Percentiles rank a stretch among this genome's conserved stretches.
Evolutionary conservation across 148 eudicot species (phyloP).

Genomic region (Tetragonia tetragonoides): DNA sequence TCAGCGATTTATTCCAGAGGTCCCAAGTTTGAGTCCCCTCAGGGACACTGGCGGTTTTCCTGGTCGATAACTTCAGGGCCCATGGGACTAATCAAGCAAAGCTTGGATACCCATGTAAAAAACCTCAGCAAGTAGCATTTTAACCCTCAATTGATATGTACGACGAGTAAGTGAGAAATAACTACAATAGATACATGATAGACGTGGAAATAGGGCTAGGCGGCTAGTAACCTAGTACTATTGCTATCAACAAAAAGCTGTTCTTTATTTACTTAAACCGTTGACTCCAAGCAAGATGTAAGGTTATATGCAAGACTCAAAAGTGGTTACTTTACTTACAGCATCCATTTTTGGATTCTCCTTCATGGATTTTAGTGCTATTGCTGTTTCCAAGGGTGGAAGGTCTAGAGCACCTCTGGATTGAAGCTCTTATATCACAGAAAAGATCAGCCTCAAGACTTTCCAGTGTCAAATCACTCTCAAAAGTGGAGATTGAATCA

Average conservation of each 20-base stretch:
- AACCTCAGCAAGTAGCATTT: too few relatives aligned
- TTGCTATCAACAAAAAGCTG: neutral
- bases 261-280: neutral
- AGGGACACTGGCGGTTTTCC: too few relatives aligned
- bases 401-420: constrained; percentile 65
- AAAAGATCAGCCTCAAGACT: constrained; percentile 81
- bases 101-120: too few relatives aligned
- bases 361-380: constrained; percentile 22
- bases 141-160: neutral
- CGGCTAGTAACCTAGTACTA: neutral
- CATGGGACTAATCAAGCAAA: too few relatives aligned
- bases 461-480: constrained; percentile 79
- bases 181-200: neutral
- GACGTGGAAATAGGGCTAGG: neutral
- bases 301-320: neutral
- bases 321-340: constrained; percentile 41
- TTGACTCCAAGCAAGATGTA: neutral
- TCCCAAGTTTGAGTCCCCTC: too few relatives aligned
- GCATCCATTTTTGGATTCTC: constrained; percentile 27
- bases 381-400: constrained; percentile 29
- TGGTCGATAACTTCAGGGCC: too few relatives aligned
- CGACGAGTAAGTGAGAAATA: neutral
- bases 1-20: neutral
- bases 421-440: constrained; percentile 91
- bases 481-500: constrained; percentile 73